A percentile compares a stretch with the other conserved stretches of the same genome.
phyloP scores from a whole-genome alignment of 306 rosid species.

The Gastrolobium bilobum region DNA sequence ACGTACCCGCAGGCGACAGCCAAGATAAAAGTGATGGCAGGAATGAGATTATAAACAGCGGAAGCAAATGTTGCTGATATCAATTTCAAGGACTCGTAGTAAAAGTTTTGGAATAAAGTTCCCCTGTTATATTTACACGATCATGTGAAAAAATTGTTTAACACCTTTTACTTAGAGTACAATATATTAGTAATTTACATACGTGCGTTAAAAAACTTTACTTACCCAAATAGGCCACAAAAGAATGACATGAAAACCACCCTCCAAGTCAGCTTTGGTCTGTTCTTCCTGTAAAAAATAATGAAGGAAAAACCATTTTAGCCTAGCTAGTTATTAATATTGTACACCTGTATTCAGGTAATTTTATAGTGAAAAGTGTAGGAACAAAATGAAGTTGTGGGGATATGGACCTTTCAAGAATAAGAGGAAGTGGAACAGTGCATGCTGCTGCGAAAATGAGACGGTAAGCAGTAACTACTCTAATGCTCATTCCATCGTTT shows the following conservation, averaged over 20 bases:
- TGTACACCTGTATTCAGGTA: background rate
- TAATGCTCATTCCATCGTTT: conserved; percentile 54
- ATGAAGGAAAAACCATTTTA: background rate
- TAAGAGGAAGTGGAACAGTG: conserved; percentile 56
- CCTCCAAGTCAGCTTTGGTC: conserved; percentile 59
- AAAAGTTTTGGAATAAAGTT: conserved; percentile 57
- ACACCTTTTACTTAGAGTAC: too few relatives aligned
- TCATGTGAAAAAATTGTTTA: background rate
- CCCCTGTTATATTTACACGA: conserved; percentile 38
- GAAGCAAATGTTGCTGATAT: conserved; percentile 58
- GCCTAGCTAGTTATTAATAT: background rate
- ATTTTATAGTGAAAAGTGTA: background rate
- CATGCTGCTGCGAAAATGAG: conserved; percentile 55
- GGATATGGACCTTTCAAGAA: conserved; percentile 37
- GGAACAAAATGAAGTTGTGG: background rate
- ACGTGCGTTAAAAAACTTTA: background rate
- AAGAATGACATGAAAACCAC: conserved; percentile 55
- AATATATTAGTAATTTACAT: background rate
- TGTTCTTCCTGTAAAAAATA: conserved; percentile 52
- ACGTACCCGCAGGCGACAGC: conserved; percentile 50
- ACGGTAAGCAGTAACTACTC: conserved; percentile 61
- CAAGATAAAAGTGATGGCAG: conserved; percentile 56
- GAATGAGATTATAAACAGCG: conserved; percentile 55
- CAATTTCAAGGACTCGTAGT: conserved; percentile 45
- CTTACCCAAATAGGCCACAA: conserved; percentile 68